Evolutionary conservation across 306 rosid genomes (phyloP), one percentile per base, ranked within the genome.

Genomic region (Acacia confusa): DNA sequence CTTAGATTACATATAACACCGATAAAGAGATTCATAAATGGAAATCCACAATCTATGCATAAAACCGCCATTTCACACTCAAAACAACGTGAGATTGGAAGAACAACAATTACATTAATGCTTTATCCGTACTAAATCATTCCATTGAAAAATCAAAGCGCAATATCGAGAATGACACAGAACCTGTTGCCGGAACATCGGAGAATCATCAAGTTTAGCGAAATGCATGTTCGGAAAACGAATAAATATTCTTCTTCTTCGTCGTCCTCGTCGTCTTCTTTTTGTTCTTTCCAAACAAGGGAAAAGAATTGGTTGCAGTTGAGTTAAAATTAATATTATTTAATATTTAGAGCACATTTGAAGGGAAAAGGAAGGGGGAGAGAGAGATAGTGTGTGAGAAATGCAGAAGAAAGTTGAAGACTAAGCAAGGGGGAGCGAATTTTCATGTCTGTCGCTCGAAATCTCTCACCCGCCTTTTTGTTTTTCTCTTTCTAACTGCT

Each of bases 181-280:
- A 81, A 84, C 92, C 89, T 88, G 92, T 41, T 88, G 92, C 47
- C 92, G 89, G 76, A 86, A 88, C 92, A 88, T 88, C 0, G 92
- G 92, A 47, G 92, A 79, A 79, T 88, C 92, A 17, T 88, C 92
- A 8, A 88, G 89, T 69, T 82, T 86, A 2, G 92, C 76, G 82
- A 86, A 88, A 73, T 81, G 88, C 92, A 88, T 88, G 79, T 76
- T 36, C 10, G 52, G 53, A 58, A 72, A 72, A 71, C 4, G 7
- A 45, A 66, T 41, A 16, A n/a, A 52, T 71, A 47, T 61, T 63
- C n/a, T 41, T 74, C 48, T 28, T 81, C 25, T 22, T 55, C 63
- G 8, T 55, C 57, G 25, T 16, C 73, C 17, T 38, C 53, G 32
- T 40, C 12, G 74, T 41, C 30, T 61, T 76, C 22, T 16, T 72